Evolutionary conservation across 306 rosid genomes (phyloP), one percentile per base, ranked within the genome.

Genomic region (Ziziphus jujuba): DNA sequence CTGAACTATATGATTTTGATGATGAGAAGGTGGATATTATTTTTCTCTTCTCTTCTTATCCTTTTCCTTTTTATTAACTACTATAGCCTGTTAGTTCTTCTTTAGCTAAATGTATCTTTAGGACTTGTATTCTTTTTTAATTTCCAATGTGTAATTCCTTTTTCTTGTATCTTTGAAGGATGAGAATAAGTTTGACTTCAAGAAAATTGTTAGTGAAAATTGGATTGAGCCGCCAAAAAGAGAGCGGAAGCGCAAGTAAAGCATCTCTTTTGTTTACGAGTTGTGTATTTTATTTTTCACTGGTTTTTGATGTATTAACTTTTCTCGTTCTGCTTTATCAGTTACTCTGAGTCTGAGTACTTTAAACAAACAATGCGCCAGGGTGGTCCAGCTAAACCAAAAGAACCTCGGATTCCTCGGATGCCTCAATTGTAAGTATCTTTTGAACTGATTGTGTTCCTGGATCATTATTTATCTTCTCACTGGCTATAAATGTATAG

Each of bases 361-460:
- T 93, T 93, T 72, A 93, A 93, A 81, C 99, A 93, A 86, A 90
- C 99, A 75, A 51, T 93, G 97, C 96, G 99, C 28, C 99, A 93
- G 82, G 95, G 97, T 66, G 99, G 75, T 76, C 91, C 99, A 11
- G 65, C 95, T 55, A 93, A 90, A 77, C 96, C 99, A 1, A 93
- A 78, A 67, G 99, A 90, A 77, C 97, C 99, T 20, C 92, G 99
- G 19, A 93, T 93, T 79, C 99, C 99, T 24, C 95, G 97, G 71
- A 93, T 93, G 99, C 99, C 99, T 67, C 97, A 88, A 76, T 72
- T 93, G 99, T 93, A 86, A 90, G 91, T 23, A n/a, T 49, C 74
- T 76, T 47, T 44, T 54, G 22, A 17, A 31, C 56, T n/a, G 5
- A 44, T 51, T 57, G 9, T 33, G 45, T 59, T 74, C 45, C 72